phyloP scores from a whole-genome alignment of 257 asterid species.

The Salvia splendens region DNA sequence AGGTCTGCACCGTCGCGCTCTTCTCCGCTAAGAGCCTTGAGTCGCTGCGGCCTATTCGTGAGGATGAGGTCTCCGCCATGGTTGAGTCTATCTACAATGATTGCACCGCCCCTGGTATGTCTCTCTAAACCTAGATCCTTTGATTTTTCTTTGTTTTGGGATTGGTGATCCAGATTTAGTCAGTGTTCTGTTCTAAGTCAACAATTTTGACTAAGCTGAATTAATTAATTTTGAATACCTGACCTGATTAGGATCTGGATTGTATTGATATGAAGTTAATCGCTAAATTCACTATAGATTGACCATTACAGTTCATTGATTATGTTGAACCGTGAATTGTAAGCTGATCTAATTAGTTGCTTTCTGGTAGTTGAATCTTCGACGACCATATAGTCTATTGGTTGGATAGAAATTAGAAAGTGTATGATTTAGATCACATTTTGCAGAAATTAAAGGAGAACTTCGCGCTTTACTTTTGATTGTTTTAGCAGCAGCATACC shows the following conservation, averaged over 20 bases:
- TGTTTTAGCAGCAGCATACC: not conserved
- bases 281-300: not conserved
- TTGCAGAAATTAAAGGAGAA: not conserved
- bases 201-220: not conserved
- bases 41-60: constrained; percentile 28
- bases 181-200: not conserved
- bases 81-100: constrained; percentile 26
- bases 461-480: not conserved
- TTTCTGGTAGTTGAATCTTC: not conserved
- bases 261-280: not conserved
- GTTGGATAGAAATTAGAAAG: not conserved
- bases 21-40: constrained; percentile 27
- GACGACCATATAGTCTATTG: not conserved
- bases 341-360: not conserved
- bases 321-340: not conserved
- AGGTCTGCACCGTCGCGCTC: constrained; percentile 39
- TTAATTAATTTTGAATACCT: not conserved
- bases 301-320: not conserved
- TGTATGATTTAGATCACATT: not conserved
- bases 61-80: constrained; percentile 38
- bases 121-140: not conserved
- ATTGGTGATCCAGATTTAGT: not conserved
- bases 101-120: constrained; percentile 26
- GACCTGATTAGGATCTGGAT: not conserved
- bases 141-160: not conserved